phyloP scores from a whole-genome alignment of 495 filamentous ascomycete genomes.

The Amniculicola lignicola region DNA sequence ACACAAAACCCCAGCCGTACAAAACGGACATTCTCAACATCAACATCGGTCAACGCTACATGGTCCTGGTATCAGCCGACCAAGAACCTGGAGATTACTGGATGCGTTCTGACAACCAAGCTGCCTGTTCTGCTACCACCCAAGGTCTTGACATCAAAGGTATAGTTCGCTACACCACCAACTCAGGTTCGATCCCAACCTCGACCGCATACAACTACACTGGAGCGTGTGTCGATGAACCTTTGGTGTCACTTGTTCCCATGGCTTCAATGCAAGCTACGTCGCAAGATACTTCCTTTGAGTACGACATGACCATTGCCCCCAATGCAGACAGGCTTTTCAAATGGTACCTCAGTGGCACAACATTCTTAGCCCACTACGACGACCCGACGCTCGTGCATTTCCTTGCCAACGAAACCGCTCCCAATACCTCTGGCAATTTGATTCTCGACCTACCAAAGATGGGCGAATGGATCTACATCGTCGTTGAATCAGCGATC shows the following conservation, averaged over 20 bases:
- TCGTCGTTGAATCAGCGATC: constrained; percentile 37
- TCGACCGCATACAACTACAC: constrained; percentile 37
- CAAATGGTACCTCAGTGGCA: constrained; percentile 42
- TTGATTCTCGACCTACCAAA: constrained; percentile 39
- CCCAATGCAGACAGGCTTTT: constrained; percentile 33
- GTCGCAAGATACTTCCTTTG: constrained; percentile 16
- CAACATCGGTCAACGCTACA: constrained; percentile 46
- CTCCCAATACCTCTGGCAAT: constrained; percentile 32
- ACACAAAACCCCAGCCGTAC: constrained; percentile 45
- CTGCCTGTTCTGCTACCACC: constrained; percentile 30
- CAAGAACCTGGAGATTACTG: constrained; percentile 41
- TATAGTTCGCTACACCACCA: constrained; percentile 37
- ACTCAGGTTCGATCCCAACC: constrained; percentile 23
- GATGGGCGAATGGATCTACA: constrained; percentile 39
- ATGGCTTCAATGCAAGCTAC: constrained; percentile 26
- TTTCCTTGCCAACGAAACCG: constrained; percentile 34
- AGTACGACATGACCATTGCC: constrained; percentile 31
- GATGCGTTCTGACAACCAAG: constrained; percentile 42
- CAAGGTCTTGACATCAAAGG: constrained; percentile 39
- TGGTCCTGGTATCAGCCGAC: constrained; percentile 43
- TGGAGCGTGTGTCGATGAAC: constrained; percentile 43
- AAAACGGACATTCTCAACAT: constrained; percentile 41
- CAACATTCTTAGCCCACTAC: constrained; percentile 38
- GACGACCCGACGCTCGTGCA: constrained; percentile 37
- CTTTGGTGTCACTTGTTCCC: constrained; percentile 33